Evolutionary conservation across 192 early-diverging fungal genomes (phyloP).

Genomic region (Coemansia sp.): DNA sequence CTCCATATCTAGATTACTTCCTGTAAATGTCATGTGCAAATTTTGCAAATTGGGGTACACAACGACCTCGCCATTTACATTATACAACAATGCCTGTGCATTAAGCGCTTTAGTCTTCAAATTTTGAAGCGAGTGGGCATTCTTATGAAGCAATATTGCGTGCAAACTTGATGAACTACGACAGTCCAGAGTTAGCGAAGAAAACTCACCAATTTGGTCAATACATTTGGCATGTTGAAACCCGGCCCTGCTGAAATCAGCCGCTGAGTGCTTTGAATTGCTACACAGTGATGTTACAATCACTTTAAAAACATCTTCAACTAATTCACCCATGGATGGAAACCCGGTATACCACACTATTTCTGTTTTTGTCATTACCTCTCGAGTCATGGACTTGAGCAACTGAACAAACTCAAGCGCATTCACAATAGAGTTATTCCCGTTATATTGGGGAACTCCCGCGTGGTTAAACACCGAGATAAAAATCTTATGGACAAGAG

Average conservation of each 20-base stretch:
- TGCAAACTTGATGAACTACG: too few species aligned
- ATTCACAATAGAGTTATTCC: not conserved
- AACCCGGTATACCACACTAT: not conserved
- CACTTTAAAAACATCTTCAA: not conserved
- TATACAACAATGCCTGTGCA: not conserved
- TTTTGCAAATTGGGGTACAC: conserved; percentile 5
- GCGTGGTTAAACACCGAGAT: not conserved
- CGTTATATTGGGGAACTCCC: not conserved
- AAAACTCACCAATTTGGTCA: not conserved
- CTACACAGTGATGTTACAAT: not conserved
- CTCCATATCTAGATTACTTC: not conserved
- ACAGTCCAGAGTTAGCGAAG: not conserved
- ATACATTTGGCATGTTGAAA: not conserved
- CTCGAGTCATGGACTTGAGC: not conserved
- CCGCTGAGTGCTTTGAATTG: not conserved
- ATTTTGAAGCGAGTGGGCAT: not conserved
- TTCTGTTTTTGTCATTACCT: not conserved
- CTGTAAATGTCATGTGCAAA: not conserved
- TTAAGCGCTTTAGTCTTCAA: not conserved
- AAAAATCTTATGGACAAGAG: not conserved
- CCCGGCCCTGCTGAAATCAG: not conserved
- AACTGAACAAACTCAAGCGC: not conserved
- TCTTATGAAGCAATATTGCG: not conserved
- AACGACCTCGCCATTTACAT: not conserved
- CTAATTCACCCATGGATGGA: not conserved